phyloP scores from a whole-genome alignment of 192 early-diverging fungal species.

The Backusella tuberculispora region DNA sequence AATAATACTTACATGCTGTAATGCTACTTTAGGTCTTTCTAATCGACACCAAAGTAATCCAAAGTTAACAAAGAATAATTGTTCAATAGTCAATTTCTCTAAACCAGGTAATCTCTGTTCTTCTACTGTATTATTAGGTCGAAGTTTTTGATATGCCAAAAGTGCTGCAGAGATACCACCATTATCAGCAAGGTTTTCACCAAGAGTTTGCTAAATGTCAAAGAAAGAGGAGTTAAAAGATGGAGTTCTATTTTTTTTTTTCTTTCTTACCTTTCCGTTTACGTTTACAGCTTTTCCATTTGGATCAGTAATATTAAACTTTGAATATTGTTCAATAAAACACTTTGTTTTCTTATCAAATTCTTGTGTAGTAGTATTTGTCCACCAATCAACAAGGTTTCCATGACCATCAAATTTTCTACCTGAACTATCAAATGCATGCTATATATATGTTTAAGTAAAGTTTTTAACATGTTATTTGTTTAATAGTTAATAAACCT shows the following conservation, averaged over 20 bases:
- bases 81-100: conserved; percentile 50
- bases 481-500: neutral
- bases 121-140: conserved; percentile 23
- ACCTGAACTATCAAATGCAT: conserved; percentile 72
- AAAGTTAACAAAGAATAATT: conserved; percentile 68
- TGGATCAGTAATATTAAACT: conserved; percentile 49
- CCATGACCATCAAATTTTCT: conserved; percentile 60
- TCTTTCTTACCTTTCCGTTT: conserved; percentile 50
- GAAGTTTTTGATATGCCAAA: conserved; percentile 48
- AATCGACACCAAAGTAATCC: conserved; percentile 66
- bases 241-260: neutral
- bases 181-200: conserved; percentile 74
- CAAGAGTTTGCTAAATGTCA: conserved; percentile 47
- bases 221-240: neutral
- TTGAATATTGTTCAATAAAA: conserved; percentile 68
- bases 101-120: conserved; percentile 45
- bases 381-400: conserved; percentile 50
- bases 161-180: conserved; percentile 59
- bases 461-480: no score
- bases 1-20: conserved; percentile 14
- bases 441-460: conserved; percentile 34
- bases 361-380: conserved; percentile 27
- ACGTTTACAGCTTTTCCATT: conserved; percentile 46
- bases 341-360: conserved; percentile 62
- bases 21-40: conserved; percentile 38